phyloP scores from a whole-genome alignment of 306 rosid genomes.

The Malus asiatica region DNA sequence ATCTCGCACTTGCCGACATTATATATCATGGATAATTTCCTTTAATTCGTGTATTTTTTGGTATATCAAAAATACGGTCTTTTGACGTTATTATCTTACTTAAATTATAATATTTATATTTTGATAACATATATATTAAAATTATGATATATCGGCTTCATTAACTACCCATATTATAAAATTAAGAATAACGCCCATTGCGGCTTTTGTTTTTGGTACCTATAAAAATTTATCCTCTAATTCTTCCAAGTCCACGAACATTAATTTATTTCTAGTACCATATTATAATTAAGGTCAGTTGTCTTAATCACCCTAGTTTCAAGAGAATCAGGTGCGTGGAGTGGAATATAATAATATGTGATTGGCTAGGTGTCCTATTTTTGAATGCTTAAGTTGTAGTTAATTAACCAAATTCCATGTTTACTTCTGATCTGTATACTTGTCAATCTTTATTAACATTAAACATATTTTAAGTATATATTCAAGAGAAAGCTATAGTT shows the following conservation, averaged over 20 bases:
- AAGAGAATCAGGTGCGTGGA: neutral
- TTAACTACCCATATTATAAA: no score
- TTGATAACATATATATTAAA: no score
- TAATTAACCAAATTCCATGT: slow-evolving; percentile 1
- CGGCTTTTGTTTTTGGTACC: no score
- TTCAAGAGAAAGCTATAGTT: neutral
- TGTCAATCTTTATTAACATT: neutral
- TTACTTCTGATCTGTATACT: neutral
- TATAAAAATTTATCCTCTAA: no score
- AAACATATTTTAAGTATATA: no score
- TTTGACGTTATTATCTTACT: neutral
- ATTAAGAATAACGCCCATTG: no score
- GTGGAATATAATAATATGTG: neutral
- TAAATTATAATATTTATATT: no score
- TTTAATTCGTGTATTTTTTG: no score
- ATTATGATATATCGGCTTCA: rapidly evolving
- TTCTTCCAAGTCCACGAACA: no score
- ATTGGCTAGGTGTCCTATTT: neutral
- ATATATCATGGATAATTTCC: neutral
- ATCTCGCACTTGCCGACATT: neutral
- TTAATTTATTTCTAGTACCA: neutral
- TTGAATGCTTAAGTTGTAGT: no score
- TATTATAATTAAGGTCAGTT: neutral
- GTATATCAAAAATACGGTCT: rapidly evolving
- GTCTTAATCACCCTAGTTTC: neutral